Conservation (phyloP, 345 rosid genomes). For the Citrus unshiu region DNA sequence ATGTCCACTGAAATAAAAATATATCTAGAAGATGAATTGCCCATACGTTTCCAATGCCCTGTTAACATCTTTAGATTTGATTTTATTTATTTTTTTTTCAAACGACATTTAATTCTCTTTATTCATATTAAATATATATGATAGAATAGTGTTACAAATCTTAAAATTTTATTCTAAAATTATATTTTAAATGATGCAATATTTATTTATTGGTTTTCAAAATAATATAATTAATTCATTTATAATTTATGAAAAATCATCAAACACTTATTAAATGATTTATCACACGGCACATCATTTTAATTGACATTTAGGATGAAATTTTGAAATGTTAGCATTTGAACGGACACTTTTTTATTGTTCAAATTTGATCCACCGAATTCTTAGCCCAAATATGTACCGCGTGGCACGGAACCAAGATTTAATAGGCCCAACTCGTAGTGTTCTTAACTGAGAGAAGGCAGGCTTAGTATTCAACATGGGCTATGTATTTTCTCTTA, state of each 20-base stretch:
- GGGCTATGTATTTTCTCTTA: background rate
- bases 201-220: no score
- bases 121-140: background rate
- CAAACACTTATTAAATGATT: no score
- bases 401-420: background rate
- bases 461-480: background rate
- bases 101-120: no score
- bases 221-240: no score
- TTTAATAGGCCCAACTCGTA: background rate
- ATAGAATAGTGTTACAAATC: no score
- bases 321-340: background rate
- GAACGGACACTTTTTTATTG: slow-evolving; percentile 1
- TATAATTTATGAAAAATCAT: no score
- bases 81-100: background rate
- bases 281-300: no score
- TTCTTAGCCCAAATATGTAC: background rate
- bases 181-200: no score
- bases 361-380: background rate
- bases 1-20: background rate
- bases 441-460: no score
- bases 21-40: background rate
- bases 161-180: no score
- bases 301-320: no score
- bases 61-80: background rate
- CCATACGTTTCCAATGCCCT: background rate